Conservation (phyloP, 176 grass and related monocot species). For the Echinochloa phyllopogon region DNA sequence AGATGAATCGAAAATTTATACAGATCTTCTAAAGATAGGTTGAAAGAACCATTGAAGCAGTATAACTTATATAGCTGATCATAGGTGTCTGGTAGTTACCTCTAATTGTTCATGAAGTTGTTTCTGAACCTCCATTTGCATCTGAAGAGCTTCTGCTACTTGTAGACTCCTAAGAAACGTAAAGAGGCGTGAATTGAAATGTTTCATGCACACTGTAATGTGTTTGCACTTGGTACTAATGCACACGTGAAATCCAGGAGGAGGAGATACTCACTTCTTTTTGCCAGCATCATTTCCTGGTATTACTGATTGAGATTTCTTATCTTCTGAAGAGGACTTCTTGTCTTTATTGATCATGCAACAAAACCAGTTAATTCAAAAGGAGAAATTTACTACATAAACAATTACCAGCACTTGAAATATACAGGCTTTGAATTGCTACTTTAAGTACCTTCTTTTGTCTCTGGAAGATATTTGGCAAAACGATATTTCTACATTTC, state of each 20-base stretch:
- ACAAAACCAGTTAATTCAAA: constrained; percentile 4
- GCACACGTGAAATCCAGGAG: background rate
- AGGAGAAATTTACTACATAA: constrained; percentile 7
- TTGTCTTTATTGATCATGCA: constrained; percentile 56
- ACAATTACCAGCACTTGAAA: background rate
- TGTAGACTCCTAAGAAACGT: constrained; percentile 51
- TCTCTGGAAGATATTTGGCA: constrained; percentile 69
- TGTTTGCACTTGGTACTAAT: background rate
- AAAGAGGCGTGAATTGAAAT: background rate
- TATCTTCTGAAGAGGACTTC: constrained; percentile 60
- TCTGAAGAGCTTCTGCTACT: constrained; percentile 73
- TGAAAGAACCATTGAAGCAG: background rate
- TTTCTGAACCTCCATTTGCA: constrained; percentile 95
- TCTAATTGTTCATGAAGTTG: constrained; percentile 86
- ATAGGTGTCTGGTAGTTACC: constrained; percentile 42
- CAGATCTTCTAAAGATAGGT: background rate
- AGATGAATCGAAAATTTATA: background rate
- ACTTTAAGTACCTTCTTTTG: constrained; percentile 71
- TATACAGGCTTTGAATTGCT: background rate
- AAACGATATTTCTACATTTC: constrained; percentile 75
- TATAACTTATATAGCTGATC: background rate
- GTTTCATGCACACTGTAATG: background rate
- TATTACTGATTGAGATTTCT: constrained; percentile 43
- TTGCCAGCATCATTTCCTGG: constrained; percentile 39
- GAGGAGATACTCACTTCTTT: constrained; percentile 57